Evolutionary conservation across 2,329 filamentous ascomycete species (phyloP), one percentile per base, ranked within the genome.

Genomic region (Tolypocladium paradoxum): DNA sequence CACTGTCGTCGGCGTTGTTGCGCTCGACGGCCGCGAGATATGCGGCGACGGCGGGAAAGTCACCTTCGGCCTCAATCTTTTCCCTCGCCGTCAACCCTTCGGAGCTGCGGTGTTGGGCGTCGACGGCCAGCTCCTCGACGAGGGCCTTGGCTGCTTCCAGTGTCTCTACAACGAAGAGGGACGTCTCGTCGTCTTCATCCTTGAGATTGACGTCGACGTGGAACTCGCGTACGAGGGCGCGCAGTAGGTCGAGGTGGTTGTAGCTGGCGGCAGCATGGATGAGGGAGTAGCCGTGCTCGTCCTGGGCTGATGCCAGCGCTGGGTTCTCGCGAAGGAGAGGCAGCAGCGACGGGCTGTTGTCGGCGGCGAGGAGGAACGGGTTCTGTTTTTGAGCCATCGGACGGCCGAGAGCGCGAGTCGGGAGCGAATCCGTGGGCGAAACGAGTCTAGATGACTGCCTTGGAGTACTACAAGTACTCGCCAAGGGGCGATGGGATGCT

Each of bases 261-360:
- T 97, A 99, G 60, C 91, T 96, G 20, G 89, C 85, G 18, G 92
- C 90, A 51, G 93, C 93, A 70, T 99, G 93, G 49, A 97, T 75
- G 29, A 97, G 82, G 48, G 90, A 95, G 74, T 99, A 99, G 63
- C 93, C 93, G 64, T 96, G 87, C 55, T 87, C 83, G 69, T 99
- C 93, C 72, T 95, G 89, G 51, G 79, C 73, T 2, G 84, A 80
- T 52, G 93, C 92, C 51, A 95, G 76, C n/a, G 81, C 71, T 35
- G 90, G 88, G 60, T 90, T 81, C 56, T 83, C 75, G 57, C 81
- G 80, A 51, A 99, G 83, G 60, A 91, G 82, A 54, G 83, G 75
- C 56, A 96, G 76, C 52, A 99, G 82, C 46, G 80, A 76, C 43
- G 82, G 73, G 50, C 86, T 87, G 64, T 90, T 86, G 68, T 96